Evolutionary conservation across 768 basidiomycete genomes (phyloP).

Genomic region (Cyathus striatus): DNA sequence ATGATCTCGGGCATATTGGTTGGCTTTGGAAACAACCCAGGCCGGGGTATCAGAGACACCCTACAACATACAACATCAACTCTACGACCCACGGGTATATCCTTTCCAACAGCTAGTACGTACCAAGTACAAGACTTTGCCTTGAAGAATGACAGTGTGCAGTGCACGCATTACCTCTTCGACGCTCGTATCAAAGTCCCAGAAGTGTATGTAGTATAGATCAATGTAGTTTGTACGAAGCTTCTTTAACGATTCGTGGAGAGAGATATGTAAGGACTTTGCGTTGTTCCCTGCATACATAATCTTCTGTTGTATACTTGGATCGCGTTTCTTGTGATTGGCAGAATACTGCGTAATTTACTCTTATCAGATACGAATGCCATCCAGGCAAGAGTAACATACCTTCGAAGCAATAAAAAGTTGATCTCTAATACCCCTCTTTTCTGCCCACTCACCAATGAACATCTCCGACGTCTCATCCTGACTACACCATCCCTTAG

Average conservation of each 20-base stretch:
- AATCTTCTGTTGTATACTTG: conserved; percentile 22
- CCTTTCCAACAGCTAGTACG: conserved; percentile 1
- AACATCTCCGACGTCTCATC: conserved; percentile 46
- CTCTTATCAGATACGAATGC: neutral
- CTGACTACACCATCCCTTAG: conserved; percentile 30
- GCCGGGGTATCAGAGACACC: conserved; percentile 7
- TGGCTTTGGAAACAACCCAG: conserved; percentile 9
- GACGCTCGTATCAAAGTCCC: conserved; percentile 46
- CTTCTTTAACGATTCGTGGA: conserved; percentile 35
- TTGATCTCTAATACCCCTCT: conserved; percentile 37
- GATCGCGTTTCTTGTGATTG: conserved; percentile 19
- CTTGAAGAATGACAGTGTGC: conserved; percentile 41
- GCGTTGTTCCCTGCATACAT: conserved; percentile 31
- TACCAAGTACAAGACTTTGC: conserved; percentile 45
- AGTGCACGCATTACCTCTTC: conserved; percentile 54
- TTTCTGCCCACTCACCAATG: conserved; percentile 46
- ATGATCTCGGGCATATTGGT: conserved; percentile 9
- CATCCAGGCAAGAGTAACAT: neutral
- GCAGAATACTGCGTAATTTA: conserved; percentile 16
- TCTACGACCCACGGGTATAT: neutral
- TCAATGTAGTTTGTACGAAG: conserved; percentile 32
- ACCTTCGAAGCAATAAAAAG: conserved; percentile 43
- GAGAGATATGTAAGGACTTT: conserved; percentile 33
- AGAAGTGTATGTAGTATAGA: conserved; percentile 24
- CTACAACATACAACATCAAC: neutral